A percentile compares a stretch with the other conserved stretches of the same genome.
Evolutionary conservation across 2,329 filamentous ascomycete genomes (phyloP).

Genomic region (Pestalotiopsis sp.): DNA sequence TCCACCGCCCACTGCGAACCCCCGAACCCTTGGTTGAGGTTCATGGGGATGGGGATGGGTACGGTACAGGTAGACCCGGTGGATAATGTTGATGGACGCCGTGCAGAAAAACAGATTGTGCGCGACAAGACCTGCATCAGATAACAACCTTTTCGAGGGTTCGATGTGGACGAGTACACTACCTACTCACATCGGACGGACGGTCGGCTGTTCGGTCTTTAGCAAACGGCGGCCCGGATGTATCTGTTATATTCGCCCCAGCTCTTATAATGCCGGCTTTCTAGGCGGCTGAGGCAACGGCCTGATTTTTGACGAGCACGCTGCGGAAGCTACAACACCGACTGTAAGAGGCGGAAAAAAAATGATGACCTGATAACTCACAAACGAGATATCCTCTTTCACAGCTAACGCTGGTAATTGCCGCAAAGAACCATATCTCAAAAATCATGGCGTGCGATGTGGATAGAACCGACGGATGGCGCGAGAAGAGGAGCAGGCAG

Average conservation of each 20-base stretch:
- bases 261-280: too few species aligned
- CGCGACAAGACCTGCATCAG: background rate
- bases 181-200: background rate
- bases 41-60: background rate
- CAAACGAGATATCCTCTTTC: too few species aligned
- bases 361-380: too few species aligned
- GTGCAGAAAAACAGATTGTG: background rate
- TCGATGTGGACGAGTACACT: background rate
- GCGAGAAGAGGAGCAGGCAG: background rate
- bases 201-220: too few species aligned
- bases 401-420: too few species aligned
- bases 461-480: background rate
- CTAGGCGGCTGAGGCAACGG: too few species aligned
- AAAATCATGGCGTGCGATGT: background rate
- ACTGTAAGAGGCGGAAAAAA: too few species aligned
- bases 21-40: background rate
- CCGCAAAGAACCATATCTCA: background rate
- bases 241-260: too few species aligned
- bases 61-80: background rate
- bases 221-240: too few species aligned
- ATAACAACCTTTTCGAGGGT: background rate
- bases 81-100: background rate
- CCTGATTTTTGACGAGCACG: too few species aligned
- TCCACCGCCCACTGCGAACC: background rate
- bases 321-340: too few species aligned